Conservation (phyloP, 2,329 filamentous ascomycete genomes). For the Ascosphaera apis region DNA sequence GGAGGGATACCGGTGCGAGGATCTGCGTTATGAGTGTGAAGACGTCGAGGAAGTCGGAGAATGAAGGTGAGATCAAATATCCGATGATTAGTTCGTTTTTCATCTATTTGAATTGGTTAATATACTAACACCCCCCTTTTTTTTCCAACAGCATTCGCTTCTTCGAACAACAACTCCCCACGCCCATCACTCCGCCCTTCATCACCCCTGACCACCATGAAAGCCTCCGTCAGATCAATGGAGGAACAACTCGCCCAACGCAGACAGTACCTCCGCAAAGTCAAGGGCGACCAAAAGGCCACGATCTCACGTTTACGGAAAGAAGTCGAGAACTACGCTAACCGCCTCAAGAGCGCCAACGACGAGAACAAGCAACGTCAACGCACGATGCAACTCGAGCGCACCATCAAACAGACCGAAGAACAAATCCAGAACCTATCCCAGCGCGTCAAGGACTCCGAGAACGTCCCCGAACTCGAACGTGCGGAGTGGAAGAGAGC, state of each 20-base stretch:
- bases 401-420: constrained; percentile 39
- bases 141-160: not conserved
- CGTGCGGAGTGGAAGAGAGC: constrained; percentile 27
- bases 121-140: too few relatives aligned
- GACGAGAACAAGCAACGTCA: constrained; percentile 40
- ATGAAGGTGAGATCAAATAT: not conserved
- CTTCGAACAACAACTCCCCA: constrained; percentile 8
- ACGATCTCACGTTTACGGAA: constrained; percentile 33
- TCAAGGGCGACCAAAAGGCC: constrained; percentile 37
- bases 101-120: too few relatives aligned
- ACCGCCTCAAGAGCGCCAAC: constrained; percentile 34
- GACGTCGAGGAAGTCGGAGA: constrained; percentile 21
- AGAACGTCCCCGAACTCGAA: constrained; percentile 34
- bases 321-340: constrained; percentile 35
- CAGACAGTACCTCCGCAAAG: constrained; percentile 33
- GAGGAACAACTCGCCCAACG: constrained; percentile 37
- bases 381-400: constrained; percentile 36
- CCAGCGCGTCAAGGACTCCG: constrained; percentile 29
- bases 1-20: constrained; percentile 31
- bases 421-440: constrained; percentile 34
- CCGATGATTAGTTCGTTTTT: too few relatives aligned
- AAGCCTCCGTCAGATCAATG: constrained; percentile 39
- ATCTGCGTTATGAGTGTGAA: constrained; percentile 39
- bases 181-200: constrained; percentile 38
- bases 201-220: constrained; percentile 40